These are phyloP conservation scores for Perkinsus marinus DNA, from an alignment of 169 alveolate species.

Conservation along the genomic window DNA sequence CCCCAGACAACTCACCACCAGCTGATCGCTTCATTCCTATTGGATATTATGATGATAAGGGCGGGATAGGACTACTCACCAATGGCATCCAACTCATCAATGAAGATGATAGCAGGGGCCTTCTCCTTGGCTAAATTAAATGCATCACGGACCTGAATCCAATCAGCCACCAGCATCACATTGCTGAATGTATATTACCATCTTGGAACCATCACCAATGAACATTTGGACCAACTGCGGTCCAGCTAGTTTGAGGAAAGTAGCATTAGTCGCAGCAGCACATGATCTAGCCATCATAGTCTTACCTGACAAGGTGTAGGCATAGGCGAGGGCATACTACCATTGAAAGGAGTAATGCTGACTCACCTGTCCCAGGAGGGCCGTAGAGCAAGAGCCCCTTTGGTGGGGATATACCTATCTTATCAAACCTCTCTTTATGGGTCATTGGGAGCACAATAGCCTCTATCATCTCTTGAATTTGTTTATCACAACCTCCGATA, in stretches of 20 bases:
- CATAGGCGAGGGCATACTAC: conserved; percentile 49
- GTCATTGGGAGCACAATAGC: conserved; percentile 98
- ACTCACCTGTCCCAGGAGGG: conserved; percentile 99
- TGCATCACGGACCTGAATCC: conserved; percentile 76
- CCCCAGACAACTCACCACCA: conserved; percentile 91
- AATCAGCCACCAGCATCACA: neutral
- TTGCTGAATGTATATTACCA: conserved; percentile 42
- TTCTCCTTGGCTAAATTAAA: conserved; percentile 95
- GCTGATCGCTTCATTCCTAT: conserved; percentile 38
- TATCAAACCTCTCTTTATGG: conserved; percentile 93
- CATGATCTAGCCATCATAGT: conserved; percentile 86
- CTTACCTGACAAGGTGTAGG: conserved; percentile 38
- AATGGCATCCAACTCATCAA: conserved; percentile 96
- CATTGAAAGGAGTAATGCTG: too few species aligned
- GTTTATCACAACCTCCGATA: conserved; percentile 96
- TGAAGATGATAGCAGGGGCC: conserved; percentile 98
- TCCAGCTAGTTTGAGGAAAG: conserved; percentile 95
- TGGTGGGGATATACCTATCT: conserved; percentile 97
- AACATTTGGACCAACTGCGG: conserved; percentile 98
- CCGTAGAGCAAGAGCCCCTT: conserved; percentile 97
- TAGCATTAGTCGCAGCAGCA: conserved; percentile 92
- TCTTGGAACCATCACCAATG: conserved; percentile 99
- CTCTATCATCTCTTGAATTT: conserved; percentile 95
- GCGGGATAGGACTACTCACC: conserved; percentile 66
- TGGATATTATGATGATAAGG: neutral